phyloP scores from a whole-genome alignment of 208 protist species.

The Trypanosomatidae sp. region DNA sequence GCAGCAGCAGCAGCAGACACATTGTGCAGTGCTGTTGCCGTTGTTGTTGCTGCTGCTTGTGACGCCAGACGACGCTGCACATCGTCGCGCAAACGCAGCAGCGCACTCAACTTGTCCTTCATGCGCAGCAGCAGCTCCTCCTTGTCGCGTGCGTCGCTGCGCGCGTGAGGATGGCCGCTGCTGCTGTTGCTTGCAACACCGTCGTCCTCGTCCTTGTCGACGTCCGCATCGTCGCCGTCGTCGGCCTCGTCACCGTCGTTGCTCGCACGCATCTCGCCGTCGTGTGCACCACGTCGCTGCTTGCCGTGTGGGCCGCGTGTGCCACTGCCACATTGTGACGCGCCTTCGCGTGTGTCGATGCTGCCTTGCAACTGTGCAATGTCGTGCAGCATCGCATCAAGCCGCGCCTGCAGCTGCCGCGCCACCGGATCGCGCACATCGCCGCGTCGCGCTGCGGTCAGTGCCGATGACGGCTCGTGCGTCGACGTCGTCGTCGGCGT shows the following conservation, averaged over 20 bases:
- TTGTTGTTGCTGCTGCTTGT: constrained; percentile 1
- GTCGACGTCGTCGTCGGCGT: constrained; percentile 5
- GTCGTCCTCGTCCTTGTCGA: no score
- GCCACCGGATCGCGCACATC: constrained; percentile 3
- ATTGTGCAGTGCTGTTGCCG: background rate
- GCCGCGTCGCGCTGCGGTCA: background rate
- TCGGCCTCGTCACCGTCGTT: no score
- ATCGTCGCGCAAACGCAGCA: constrained; percentile 68
- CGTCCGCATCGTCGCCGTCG: no score
- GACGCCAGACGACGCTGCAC: constrained; percentile 32
- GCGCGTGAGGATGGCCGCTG: no score
- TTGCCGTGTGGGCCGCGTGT: no score
- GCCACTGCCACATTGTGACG: no score
- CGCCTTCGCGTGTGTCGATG: constrained; percentile 31
- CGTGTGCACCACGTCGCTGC: no score
- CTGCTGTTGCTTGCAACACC: no score
- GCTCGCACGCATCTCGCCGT: no score
- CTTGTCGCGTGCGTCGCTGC: constrained; percentile 50
- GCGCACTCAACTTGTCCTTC: constrained; percentile 59
- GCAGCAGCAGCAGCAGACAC: no score
- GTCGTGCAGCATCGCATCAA: constrained; percentile 61
- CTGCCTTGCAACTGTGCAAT: constrained; percentile 71
- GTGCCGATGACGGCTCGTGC: background rate
- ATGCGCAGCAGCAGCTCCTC: constrained; percentile 58
- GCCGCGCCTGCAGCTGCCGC: constrained; percentile 30